A percentile compares a stretch with the other conserved stretches of the same genome.
These are phyloP conservation scores for Pseudozyma sp. DNA, from an alignment of 1,284 basidiomycete species.

Conservation along the genomic window DNA sequence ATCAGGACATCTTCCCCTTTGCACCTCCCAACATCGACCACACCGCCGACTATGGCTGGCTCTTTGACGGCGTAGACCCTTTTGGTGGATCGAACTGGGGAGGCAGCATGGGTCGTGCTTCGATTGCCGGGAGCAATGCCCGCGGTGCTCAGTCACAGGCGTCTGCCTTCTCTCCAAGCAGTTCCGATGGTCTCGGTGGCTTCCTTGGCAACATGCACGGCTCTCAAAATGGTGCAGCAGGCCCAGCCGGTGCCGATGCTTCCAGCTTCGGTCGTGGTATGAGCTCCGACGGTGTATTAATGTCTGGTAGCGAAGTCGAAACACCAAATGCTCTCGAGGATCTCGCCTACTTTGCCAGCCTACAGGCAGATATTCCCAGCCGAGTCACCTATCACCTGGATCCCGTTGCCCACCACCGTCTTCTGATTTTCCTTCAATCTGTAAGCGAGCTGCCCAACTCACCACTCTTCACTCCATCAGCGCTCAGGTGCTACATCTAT, in stretches of 20 bases:
- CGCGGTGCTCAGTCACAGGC: constrained; percentile 41
- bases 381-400: constrained; percentile 50
- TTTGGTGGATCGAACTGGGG: constrained; percentile 43
- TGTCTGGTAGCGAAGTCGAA: constrained; percentile 48
- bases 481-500: constrained; percentile 54
- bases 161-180: constrained; percentile 49
- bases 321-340: constrained; percentile 54
- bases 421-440: constrained; percentile 55
- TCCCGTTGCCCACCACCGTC: constrained; percentile 40
- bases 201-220: constrained; percentile 44
- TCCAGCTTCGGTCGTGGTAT: constrained; percentile 44
- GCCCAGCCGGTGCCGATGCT: constrained; percentile 14
- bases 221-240: constrained; percentile 27
- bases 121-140: constrained; percentile 26
- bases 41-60: constrained; percentile 56
- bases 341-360: constrained; percentile 55
- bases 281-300: constrained; percentile 36
- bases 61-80: constrained; percentile 55
- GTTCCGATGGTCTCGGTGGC: constrained; percentile 44
- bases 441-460: constrained; percentile 57
- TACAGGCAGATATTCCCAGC: constrained; percentile 54
- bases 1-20: constrained; percentile 53
- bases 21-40: constrained; percentile 46
- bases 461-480: constrained; percentile 52
- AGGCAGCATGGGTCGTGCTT: constrained; percentile 21